These are phyloP conservation scores for Plantago coronopus DNA, from an alignment of 305 asterid species.

Conservation along the genomic window DNA sequence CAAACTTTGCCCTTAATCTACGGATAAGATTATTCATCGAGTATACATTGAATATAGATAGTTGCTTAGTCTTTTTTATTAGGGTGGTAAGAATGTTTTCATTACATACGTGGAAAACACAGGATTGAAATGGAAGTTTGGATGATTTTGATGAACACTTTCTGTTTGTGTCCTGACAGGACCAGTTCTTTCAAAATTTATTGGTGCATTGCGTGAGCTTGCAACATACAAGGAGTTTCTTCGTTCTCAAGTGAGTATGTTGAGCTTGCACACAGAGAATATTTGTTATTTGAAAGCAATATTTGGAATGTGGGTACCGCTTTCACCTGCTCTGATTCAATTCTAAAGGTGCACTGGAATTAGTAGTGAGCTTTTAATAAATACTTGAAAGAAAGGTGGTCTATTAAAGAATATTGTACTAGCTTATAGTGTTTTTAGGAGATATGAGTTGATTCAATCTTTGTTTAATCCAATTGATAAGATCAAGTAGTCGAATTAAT, in stretches of 20 bases:
- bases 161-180: conserved; percentile 49
- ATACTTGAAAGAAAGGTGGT: too few species aligned
- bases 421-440: too few species aligned
- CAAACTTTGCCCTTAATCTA: too few species aligned
- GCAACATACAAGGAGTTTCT: conserved; percentile 95
- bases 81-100: not conserved
- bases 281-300: conserved; percentile 11
- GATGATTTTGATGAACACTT: conserved; percentile 20
- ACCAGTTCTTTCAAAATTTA: conserved; percentile 80
- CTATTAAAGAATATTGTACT: too few species aligned
- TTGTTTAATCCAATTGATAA: too few species aligned
- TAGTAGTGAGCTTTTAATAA: too few species aligned
- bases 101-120: conserved; percentile 10
- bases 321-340: not conserved
- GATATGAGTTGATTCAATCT: too few species aligned
- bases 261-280: conserved; percentile 1
- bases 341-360: not conserved
- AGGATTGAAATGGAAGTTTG: conserved; percentile 3
- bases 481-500: too few species aligned
- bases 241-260: conserved; percentile 71
- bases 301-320: conserved; percentile 3
- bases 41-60: too few species aligned
- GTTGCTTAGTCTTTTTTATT: too few species aligned
- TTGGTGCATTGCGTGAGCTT: conserved; percentile 71
- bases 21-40: too few species aligned